These are phyloP conservation scores for Clavispora fructus DNA, from an alignment of 805 yeast genomes.

Conservation along the genomic window DNA sequence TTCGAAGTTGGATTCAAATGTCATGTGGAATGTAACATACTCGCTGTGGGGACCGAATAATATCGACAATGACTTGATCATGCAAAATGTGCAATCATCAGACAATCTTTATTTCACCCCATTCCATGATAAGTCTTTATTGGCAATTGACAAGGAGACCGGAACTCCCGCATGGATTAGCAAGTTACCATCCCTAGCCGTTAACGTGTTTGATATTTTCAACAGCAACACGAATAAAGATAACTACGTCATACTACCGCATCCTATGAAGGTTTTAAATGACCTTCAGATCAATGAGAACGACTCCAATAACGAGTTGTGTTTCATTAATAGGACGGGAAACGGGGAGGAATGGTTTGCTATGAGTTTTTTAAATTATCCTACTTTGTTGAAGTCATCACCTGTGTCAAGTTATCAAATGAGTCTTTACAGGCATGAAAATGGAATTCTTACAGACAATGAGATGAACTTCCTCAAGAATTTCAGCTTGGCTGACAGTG, in stretches of 20 bases:
- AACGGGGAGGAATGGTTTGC: constrained; percentile 77
- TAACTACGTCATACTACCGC: constrained; percentile 56
- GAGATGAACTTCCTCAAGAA: constrained; percentile 12
- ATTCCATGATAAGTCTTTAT: constrained; percentile 69
- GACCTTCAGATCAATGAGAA: constrained; percentile 22
- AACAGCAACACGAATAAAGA: constrained; percentile 15
- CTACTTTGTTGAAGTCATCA: constrained; percentile 76
- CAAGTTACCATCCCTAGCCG: constrained; percentile 64
- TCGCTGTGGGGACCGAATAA: constrained; percentile 91
- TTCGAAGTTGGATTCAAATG: constrained; percentile 52
- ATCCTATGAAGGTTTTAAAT: constrained; percentile 50
- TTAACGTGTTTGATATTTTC: constrained; percentile 76
- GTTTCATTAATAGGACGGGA: constrained; percentile 66
- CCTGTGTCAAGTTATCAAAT: constrained; percentile 63
- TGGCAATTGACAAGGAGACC: constrained; percentile 67
- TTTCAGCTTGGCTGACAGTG: constrained; percentile 6
- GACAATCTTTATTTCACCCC: constrained; percentile 82
- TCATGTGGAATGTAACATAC: constrained; percentile 80
- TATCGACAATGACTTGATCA: constrained; percentile 55
- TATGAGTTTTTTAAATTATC: constrained; percentile 70
- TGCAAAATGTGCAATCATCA: constrained; percentile 46
- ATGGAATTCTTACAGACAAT: constrained; percentile 9
- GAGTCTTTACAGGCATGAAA: constrained; percentile 24
- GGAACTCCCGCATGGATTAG: constrained; percentile 79
- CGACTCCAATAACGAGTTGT: constrained; percentile 26